Percentiles rank a stretch among this genome's conserved stretches.
Evolutionary conservation across 345 rosid species (phyloP).

Genomic region (Melaleuca quinquenervia): DNA sequence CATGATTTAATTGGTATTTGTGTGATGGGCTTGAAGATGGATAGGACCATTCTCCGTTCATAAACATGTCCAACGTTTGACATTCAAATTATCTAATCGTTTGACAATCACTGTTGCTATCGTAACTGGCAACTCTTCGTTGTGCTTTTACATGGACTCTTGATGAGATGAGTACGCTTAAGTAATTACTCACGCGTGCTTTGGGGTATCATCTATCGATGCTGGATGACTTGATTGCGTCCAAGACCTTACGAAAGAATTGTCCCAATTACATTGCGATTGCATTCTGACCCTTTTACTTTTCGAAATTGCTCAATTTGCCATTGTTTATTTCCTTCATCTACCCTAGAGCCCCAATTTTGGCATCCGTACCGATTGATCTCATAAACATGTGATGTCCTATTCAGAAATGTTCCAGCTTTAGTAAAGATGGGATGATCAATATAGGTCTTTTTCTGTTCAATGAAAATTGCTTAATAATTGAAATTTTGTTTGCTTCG

Average conservation of each 20-base stretch:
- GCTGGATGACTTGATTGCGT: neutral
- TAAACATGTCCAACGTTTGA: neutral
- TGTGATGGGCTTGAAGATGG: neutral
- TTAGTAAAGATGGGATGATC: neutral
- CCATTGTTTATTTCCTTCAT: neutral
- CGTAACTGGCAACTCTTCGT: no score
- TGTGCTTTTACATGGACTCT: neutral
- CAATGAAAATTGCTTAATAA: neutral
- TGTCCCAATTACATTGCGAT: neutral
- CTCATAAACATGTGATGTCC: neutral
- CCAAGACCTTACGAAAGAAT: neutral
- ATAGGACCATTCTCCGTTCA: neutral
- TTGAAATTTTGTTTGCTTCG: no score
- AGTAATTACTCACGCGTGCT: fast-evolving
- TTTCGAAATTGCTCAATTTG: fast-evolving
- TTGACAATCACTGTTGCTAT: neutral
- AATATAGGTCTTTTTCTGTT: neutral
- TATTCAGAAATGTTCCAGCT: neutral
- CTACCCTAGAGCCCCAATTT: neutral
- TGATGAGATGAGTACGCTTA: neutral
- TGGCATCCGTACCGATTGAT: fast-evolving
- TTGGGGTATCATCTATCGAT: neutral
- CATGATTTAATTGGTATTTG: fast-evolving
- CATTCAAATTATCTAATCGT: neutral
- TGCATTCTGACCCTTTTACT: neutral